Conservation (phyloP, 768 basidiomycete genomes). For the Russula lepida region DNA sequence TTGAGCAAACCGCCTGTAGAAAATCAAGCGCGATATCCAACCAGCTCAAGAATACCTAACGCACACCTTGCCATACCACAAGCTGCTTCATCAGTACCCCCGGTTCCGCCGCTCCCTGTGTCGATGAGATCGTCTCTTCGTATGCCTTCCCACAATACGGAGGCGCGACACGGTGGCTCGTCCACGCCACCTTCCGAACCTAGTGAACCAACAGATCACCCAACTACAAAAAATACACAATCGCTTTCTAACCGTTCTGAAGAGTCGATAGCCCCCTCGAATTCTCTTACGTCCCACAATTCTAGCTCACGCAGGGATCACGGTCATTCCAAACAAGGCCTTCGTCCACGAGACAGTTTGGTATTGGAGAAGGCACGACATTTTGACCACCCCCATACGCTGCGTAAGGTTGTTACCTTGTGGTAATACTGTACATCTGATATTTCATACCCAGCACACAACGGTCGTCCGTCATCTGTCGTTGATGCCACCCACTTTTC, state of each 20-base stretch:
- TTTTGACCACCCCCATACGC: conserved; percentile 23
- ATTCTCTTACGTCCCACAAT: not conserved
- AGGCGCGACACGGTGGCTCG: not conserved
- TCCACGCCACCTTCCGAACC: not conserved
- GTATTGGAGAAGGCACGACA: conserved; percentile 20
- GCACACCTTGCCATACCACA: conserved; percentile 17
- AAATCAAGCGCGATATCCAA: conserved; percentile 5
- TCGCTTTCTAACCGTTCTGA: not conserved
- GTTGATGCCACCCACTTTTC: conserved; percentile 27
- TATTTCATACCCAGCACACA: conserved; percentile 18
- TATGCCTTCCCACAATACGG: not conserved
- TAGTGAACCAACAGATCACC: not conserved
- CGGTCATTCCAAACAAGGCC: not conserved
- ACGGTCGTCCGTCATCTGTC: not conserved
- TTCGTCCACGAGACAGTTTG: conserved; percentile 21
- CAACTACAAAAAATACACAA: not conserved
- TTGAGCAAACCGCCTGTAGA: not conserved
- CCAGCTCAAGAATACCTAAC: conserved; percentile 21
- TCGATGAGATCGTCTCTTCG: not conserved
- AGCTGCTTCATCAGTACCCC: conserved; percentile 13
- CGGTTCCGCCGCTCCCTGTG: conserved; percentile 20
- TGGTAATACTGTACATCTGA: conserved; percentile 19
- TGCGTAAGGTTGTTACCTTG: conserved; percentile 30
- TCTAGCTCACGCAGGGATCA: conserved; percentile 3
- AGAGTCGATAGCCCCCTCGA: not conserved